These are phyloP conservation scores for Berberis thunbergii DNA, from an alignment of 164 flowering plant species.

Conservation along the genomic window DNA sequence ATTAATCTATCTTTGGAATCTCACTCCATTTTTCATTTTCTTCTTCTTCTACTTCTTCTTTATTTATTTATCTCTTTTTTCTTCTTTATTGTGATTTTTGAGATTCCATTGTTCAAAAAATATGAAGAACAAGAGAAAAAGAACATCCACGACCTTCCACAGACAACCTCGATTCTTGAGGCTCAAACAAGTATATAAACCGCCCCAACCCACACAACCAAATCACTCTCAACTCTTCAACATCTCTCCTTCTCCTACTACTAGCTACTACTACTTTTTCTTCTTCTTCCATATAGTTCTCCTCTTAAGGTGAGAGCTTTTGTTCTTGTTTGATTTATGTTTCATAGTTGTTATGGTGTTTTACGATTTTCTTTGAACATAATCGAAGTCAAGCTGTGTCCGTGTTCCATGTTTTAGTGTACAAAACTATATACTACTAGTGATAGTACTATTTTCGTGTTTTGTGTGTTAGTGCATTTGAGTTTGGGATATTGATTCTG, in stretches of 20 bases:
- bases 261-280: background rate
- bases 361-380: background rate
- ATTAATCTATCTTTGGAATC: conserved; percentile 29
- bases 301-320: background rate
- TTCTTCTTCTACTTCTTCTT: conserved; percentile 25
- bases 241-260: background rate
- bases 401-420: background rate
- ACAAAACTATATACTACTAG: background rate
- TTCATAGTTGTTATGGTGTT: background rate
- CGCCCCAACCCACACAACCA: conserved; percentile 15
- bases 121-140: conserved; percentile 45
- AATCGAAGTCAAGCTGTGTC: background rate
- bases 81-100: background rate
- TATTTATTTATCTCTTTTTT: conserved; percentile 12
- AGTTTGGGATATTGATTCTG: background rate
- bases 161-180: conserved; percentile 26
- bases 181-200: conserved; percentile 34
- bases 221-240: background rate
- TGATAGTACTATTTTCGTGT: background rate
- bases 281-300: background rate
- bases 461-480: background rate
- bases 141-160: conserved; percentile 21
- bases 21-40: conserved; percentile 20
- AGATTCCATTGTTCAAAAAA: conserved; percentile 38
- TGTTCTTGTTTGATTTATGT: background rate